A percentile compares a stretch with the other conserved stretches of the same genome.
phyloP scores from a whole-genome alignment of 495 filamentous ascomycete genomes.

The Neurospora pannonica region DNA sequence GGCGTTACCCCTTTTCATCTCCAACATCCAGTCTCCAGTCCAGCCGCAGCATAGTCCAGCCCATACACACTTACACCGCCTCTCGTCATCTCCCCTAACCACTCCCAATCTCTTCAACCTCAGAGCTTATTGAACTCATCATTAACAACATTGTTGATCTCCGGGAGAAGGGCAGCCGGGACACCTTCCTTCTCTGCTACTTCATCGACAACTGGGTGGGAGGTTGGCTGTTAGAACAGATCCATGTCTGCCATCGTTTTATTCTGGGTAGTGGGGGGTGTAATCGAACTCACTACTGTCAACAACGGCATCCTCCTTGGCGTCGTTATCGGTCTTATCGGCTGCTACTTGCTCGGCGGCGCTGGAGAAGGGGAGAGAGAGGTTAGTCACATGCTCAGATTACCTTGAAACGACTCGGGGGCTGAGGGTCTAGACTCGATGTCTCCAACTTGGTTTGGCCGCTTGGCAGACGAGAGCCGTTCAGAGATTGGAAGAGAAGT shows the following conservation, averaged over 20 bases:
- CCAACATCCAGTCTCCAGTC: not conserved
- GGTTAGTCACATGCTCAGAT: not conserved
- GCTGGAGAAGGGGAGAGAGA: not conserved
- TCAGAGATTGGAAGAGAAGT: too few relatives aligned
- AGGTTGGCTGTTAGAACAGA: not conserved
- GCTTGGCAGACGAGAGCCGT: too few relatives aligned
- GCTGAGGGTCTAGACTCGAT: not conserved
- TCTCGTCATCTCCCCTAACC: not conserved
- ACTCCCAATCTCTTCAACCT: not conserved
- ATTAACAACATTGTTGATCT: conserved; percentile 25
- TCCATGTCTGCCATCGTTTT: too few relatives aligned
- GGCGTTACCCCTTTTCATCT: not conserved
- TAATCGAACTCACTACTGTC: conserved; percentile 21
- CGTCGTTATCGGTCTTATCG: conserved; percentile 16
- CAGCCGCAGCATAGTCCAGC: not conserved
- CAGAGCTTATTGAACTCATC: conserved; percentile 25
- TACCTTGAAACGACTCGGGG: not conserved
- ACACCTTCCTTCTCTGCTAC: conserved; percentile 23
- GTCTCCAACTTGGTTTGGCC: not conserved
- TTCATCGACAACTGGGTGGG: conserved; percentile 14
- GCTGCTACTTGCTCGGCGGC: conserved; percentile 24
- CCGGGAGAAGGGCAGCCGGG: conserved; percentile 16
- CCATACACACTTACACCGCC: not conserved
- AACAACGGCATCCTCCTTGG: conserved; percentile 21
- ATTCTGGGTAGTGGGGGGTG: too few relatives aligned